phyloP scores from a whole-genome alignment of 2,329 filamentous ascomycete species.

The Penicillium sp. region DNA sequence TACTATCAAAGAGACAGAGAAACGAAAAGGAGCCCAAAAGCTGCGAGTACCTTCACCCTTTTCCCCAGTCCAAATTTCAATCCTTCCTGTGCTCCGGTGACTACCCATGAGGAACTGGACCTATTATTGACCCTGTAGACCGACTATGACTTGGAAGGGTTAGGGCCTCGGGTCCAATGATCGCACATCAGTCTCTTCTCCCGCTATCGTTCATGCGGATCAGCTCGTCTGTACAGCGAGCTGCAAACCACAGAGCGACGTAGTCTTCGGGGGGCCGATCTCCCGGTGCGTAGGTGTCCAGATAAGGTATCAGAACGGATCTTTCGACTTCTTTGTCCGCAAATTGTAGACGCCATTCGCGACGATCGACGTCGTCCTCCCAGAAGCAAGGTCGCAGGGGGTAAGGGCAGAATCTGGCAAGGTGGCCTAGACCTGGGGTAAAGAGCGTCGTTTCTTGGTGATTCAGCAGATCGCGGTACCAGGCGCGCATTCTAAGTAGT shows the following conservation, averaged over 20 bases:
- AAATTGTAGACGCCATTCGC: background rate
- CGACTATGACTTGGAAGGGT: background rate
- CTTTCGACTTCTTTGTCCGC: background rate
- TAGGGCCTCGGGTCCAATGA: background rate
- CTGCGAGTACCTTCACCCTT: background rate
- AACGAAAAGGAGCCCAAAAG: background rate
- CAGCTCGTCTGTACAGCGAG: background rate
- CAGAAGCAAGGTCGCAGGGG: background rate
- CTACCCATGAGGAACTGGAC: background rate
- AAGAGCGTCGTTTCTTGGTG: slow-evolving; percentile 1
- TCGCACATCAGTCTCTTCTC: background rate
- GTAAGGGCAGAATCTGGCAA: background rate
- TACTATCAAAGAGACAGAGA: background rate
- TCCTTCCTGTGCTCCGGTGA: background rate
- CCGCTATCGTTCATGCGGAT: background rate
- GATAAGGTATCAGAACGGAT: background rate
- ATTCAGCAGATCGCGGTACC: background rate
- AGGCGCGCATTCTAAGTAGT: slow-evolving; percentile 1
- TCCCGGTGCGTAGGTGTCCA: background rate
- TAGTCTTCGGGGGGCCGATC: background rate
- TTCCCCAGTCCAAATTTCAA: slow-evolving; percentile 3
- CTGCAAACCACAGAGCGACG: background rate
- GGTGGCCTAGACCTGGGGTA: background rate
- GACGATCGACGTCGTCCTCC: background rate
- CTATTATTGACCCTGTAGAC: background rate